Evolutionary conservation across 345 rosid genomes (phyloP), one percentile per base, ranked within the genome.

Genomic region (Murraya paniculata): DNA sequence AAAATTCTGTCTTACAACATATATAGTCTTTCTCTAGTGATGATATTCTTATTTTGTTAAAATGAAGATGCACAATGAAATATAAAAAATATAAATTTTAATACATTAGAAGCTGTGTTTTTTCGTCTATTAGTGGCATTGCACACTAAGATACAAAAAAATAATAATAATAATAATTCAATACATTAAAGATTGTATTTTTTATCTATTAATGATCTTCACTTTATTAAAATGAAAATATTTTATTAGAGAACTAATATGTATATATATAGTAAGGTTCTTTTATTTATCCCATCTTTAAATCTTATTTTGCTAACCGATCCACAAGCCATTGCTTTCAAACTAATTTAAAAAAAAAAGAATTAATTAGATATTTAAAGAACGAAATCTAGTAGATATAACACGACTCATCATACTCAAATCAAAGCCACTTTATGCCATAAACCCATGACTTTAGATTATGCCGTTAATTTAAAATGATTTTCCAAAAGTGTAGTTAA

Each of bases 41-140:
- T 2, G 0, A 0, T 0, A 38, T 7, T 7, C 9, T 7, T 6
- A 38, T 0, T 8, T 0, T 38, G 0, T 39, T 39, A 39, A 39
- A 9, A 0, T 0, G 11, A 39, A 0, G 2, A 39, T 2, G 0
- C 45, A 39, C 3, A 2, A 2, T 39, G 2, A 39, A 39, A 9
- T 38, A 38, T 7, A 36, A 36, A 36, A 6, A 35, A 6, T 35
- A 35, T 0, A 35, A 5, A 0, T 38, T 38, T 38, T 1, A 38
- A 38, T 38, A 8, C 0, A 38, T 38, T 38, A 38, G 7, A 38
- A 1, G 1, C 7, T 38, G 7, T 7, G 2, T 7, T 7, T 38
- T 33, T 31, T 31, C n/a, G 33, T 3, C 33, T 31, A 31, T 31
- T 3, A 31, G 33, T 3, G 33, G 3, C 33, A 31, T 31, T 33